These are phyloP conservation scores for Polychaeton citri DNA, from an alignment of 2,329 filamentous ascomycete genomes.

Conservation along the genomic window DNA sequence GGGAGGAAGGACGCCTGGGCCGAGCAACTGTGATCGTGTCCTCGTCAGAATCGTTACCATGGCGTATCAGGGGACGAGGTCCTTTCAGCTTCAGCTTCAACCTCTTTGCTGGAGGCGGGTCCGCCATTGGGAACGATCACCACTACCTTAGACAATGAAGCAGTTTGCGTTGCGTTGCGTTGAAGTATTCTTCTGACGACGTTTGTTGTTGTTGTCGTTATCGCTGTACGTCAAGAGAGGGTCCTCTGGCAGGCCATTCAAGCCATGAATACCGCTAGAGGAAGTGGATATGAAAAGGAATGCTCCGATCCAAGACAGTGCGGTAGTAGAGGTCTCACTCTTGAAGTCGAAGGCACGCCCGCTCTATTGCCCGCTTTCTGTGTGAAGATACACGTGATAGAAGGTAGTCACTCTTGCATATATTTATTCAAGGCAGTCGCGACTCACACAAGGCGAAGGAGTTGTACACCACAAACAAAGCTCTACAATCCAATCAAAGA, in stretches of 20 bases:
- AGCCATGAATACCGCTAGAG: neutral
- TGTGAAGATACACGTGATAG: neutral
- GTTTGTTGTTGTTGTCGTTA: neutral
- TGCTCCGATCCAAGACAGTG: no score
- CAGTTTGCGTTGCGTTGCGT: neutral
- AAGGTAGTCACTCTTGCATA: no score
- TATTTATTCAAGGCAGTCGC: neutral
- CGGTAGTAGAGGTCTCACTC: no score
- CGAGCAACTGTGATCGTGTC: constrained; percentile 13
- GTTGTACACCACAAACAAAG: no score
- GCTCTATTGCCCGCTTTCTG: neutral
- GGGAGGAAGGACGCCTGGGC: constrained; percentile 8
- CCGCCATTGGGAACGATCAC: neutral
- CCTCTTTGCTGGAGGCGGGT: constrained; percentile 1
- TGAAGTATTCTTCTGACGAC: neutral
- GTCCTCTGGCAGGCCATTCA: neutral
- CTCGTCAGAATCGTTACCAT: constrained; percentile 1
- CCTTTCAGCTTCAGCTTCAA: constrained; percentile 15
- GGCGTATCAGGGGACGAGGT: constrained; percentile 1
- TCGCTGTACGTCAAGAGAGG: neutral
- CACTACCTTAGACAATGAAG: neutral
- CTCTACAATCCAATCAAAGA: no score
- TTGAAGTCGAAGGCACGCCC: neutral
- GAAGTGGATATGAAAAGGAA: neutral
- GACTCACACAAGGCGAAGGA: neutral